Evolutionary conservation across 2,329 filamentous ascomycete species (phyloP), one percentile per base, ranked within the genome.

Genomic region (Phaeosphaeriaceae sp.): DNA sequence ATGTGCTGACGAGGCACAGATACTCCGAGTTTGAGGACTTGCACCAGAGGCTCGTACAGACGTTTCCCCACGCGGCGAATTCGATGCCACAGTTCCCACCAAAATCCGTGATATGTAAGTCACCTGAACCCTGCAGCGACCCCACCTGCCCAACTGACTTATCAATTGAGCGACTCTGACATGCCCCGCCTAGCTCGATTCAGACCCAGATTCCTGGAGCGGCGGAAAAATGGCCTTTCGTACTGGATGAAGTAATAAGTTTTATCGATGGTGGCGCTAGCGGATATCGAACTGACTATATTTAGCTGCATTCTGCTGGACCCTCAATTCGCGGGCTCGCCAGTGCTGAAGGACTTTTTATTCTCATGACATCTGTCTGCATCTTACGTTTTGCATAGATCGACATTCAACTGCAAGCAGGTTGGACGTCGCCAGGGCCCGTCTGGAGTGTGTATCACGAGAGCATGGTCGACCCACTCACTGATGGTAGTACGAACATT

Each of bases 11-110:
- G 58, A 20, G 44, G 50, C 27, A 20, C 61, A 82, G 93, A 75
- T 98, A 97, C 78, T 97, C 93, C 0, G 94, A 98, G 76, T 98
- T 98, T 73, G 92, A 96, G 75, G 88, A 91, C 55, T 85, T 99
- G 60, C 87, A 93, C 53, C 80, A 84, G 50, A 88, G 88, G 65
- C 85, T 99, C 20, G 81, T 92, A 45, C 83, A 85, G 68, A 91
- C 92, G 0, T 98, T 98, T 68, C 94, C 95, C 4, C 86, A 89
- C 67, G 93, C 93, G 21, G 88, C 88, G 70, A 91, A 86, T 22
- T 92, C 93, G n/a, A 88, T 99, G 73, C 95, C 95, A n/a, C 84
- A 87, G 36, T 82, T 99, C 58, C 95, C 95, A 46, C 92, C 92
- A 33, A 99, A 99, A 80, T 96, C 92, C 74, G 83, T 96, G 51